phyloP scores from a whole-genome alignment of 192 early-diverging fungal species.

The Linnemannia schmuckeri region DNA sequence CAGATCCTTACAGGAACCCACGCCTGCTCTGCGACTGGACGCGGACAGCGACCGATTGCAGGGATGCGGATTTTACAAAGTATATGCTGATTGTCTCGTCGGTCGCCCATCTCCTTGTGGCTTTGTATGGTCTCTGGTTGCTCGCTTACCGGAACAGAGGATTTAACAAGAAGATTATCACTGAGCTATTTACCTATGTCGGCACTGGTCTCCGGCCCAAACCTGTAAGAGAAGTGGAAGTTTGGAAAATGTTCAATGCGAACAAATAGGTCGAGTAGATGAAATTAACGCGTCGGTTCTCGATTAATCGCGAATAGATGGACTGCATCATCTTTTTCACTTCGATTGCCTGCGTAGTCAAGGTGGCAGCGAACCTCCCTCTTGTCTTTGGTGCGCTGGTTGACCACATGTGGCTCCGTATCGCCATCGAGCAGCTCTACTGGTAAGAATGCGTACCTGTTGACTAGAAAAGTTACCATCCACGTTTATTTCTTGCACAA shows the following conservation, averaged over 20 bases:
- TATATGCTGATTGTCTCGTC: constrained; percentile 33
- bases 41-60: constrained; percentile 17
- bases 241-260: neutral
- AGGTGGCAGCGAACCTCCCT: constrained; percentile 21
- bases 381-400: constrained; percentile 9
- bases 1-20: constrained; percentile 1
- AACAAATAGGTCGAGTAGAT: neutral
- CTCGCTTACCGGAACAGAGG: constrained; percentile 44
- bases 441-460: constrained; percentile 15
- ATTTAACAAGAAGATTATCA: constrained; percentile 37
- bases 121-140: constrained; percentile 34
- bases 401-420: constrained; percentile 28
- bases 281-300: neutral
- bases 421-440: constrained; percentile 39
- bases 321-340: constrained; percentile 50
- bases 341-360: constrained; percentile 25
- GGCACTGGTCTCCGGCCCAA: constrained; percentile 49
- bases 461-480: too few species aligned
- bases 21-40: constrained; percentile 44
- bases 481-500: neutral
- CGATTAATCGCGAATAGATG: constrained; percentile 18
- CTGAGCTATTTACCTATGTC: constrained; percentile 40
- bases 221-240: constrained; percentile 30
- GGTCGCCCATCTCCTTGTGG: constrained; percentile 28
- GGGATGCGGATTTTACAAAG: constrained; percentile 31